Percentiles rank a stretch among this genome's conserved stretches.
Evolutionary conservation across 306 rosid species (phyloP).

Genomic region (Neltuma alba): DNA sequence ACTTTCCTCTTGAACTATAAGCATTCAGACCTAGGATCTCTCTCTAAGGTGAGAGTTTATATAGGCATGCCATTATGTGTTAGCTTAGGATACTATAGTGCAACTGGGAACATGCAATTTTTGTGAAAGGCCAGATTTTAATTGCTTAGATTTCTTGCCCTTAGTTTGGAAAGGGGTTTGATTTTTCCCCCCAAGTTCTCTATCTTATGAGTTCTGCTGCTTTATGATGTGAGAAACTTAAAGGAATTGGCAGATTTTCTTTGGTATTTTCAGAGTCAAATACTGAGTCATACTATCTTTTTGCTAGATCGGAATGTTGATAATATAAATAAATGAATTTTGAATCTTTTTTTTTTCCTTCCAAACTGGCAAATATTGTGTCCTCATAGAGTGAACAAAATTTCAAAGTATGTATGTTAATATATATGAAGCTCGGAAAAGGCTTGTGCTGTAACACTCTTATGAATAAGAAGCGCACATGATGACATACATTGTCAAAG

Average conservation of each 20-base stretch:
- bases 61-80: neutral
- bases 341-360: neutral
- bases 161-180: neutral
- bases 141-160: neutral
- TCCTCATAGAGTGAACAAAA: neutral
- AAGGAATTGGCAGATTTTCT: neutral
- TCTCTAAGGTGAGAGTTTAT: neutral
- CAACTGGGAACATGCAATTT: neutral
- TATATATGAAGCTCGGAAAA: neutral
- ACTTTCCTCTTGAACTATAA: neutral
- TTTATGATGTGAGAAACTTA: neutral
- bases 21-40: neutral
- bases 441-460: neutral
- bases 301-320: neutral
- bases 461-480: neutral
- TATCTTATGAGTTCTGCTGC: neutral
- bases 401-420: neutral
- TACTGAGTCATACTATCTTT: neutral
- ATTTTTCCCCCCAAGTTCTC: neutral
- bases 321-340: neutral
- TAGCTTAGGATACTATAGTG: neutral
- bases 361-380: neutral
- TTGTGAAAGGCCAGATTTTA: neutral
- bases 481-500: neutral
- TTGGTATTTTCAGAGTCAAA: neutral